Conservation (phyloP, 768 basidiomycete species). For the Hemileccinum rubropunctum region DNA sequence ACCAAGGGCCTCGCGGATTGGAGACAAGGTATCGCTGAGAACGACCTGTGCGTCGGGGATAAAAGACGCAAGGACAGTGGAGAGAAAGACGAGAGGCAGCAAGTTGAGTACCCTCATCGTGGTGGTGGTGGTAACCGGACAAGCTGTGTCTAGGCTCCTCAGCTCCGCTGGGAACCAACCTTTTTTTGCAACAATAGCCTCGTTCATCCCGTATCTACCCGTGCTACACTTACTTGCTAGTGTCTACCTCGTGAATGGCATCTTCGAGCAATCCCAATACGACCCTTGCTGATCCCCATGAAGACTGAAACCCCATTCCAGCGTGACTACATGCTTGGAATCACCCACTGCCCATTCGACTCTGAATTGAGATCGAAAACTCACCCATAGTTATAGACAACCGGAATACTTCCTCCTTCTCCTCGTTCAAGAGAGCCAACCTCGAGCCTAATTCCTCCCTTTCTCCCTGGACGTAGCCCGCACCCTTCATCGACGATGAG, state of each 20-base stretch:
- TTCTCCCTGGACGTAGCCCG: slow-evolving; percentile 66
- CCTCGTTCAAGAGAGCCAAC: slow-evolving; percentile 36
- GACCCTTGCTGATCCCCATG: slow-evolving; percentile 60
- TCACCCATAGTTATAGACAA: slow-evolving; percentile 67
- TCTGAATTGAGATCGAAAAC: slow-evolving; percentile 12
- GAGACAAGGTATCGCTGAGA: slow-evolving; percentile 31
- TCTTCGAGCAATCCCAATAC: slow-evolving; percentile 47
- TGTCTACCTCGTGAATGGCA: slow-evolving; percentile 27
- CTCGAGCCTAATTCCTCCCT: slow-evolving; percentile 50
- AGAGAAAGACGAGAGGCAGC: slow-evolving; percentile 35
- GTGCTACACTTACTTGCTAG: not conserved
- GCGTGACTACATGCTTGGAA: not conserved
- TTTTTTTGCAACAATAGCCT: not conserved
- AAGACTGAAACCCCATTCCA: slow-evolving; percentile 54
- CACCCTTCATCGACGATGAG: slow-evolving; percentile 52
- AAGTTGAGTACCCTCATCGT: slow-evolving; percentile 41
- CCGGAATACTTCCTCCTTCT: slow-evolving; percentile 37
- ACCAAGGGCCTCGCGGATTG: slow-evolving; percentile 23
- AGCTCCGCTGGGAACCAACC: no score
- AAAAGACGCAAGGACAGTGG: slow-evolving; percentile 36
- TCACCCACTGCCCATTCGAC: not conserved
- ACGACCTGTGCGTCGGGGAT: slow-evolving; percentile 45
- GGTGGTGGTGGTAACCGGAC: slow-evolving; percentile 1
- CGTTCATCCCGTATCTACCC: not conserved
- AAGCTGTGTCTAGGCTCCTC: no score